Conservation (phyloP, 257 asterid species). For the Thymus mandschuricus region DNA sequence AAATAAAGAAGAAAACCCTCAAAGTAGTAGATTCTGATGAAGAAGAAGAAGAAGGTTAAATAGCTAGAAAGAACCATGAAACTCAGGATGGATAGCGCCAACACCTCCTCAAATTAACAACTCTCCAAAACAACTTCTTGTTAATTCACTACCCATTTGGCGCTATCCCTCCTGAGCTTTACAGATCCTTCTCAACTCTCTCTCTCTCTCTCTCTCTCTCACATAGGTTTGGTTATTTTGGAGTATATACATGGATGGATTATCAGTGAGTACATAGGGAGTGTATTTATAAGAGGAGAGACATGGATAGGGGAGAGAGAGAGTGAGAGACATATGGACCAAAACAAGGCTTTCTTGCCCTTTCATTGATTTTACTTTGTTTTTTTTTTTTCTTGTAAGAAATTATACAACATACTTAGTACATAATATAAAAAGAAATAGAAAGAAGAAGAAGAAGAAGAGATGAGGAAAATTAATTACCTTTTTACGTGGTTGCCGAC, state of each 20-base stretch:
- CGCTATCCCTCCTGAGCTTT: slow-evolving; percentile 99
- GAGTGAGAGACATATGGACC: too few species aligned
- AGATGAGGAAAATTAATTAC: background rate
- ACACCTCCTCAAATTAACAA: background rate
- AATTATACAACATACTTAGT: too few species aligned
- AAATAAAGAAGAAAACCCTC: background rate
- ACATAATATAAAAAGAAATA: too few species aligned
- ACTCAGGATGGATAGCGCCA: slow-evolving; percentile 98
- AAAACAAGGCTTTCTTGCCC: too few species aligned
- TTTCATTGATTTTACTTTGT: too few species aligned
- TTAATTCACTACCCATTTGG: slow-evolving; percentile 29
- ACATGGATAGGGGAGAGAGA: background rate
- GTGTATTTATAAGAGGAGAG: slow-evolving; percentile 45
- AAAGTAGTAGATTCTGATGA: background rate
- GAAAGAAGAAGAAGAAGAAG: too few species aligned
- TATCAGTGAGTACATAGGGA: slow-evolving; percentile 25
- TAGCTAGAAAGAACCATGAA: slow-evolving; percentile 67
- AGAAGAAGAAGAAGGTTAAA: background rate
- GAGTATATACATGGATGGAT: slow-evolving; percentile 30
- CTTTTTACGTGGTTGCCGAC: slow-evolving; percentile 20
- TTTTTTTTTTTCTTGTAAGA: too few species aligned
- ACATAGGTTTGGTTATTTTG: background rate
- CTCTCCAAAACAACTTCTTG: too few species aligned
- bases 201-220: background rate
- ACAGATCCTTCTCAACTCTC: slow-evolving; percentile 49